Percentiles rank a stretch among this genome's conserved stretches.
phyloP scores from a whole-genome alignment of 805 yeast species.

The Candida lessepsii region DNA sequence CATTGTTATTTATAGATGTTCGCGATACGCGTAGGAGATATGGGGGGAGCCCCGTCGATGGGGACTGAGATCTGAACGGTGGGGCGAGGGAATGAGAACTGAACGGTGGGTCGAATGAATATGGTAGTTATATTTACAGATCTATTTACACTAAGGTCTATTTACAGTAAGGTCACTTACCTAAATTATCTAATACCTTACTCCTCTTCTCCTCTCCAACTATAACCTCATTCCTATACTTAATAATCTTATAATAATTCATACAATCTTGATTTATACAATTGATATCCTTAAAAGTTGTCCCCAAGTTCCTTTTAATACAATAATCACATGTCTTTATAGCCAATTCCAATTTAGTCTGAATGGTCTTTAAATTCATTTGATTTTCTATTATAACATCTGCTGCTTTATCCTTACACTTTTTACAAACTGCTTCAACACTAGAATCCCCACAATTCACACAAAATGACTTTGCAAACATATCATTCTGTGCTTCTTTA shows the following conservation, averaged over 20 bases:
- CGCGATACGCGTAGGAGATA: too few relatives aligned
- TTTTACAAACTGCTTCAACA: slow-evolving; percentile 6
- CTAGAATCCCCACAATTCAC: slow-evolving; percentile 20
- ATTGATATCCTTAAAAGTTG: not conserved
- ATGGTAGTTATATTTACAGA: too few relatives aligned
- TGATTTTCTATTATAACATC: slow-evolving; percentile 5
- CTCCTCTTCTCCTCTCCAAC: not conserved
- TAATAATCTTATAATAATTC: slow-evolving; percentile 13
- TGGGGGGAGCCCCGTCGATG: too few relatives aligned
- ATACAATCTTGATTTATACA: slow-evolving; percentile 16
- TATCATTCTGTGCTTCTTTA: not conserved
- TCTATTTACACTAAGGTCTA: too few relatives aligned
- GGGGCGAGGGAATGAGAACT: too few relatives aligned
- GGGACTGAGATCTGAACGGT: too few relatives aligned
- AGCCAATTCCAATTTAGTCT: not conserved
- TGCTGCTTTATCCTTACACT: slow-evolving; percentile 5
- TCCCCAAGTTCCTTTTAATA: slow-evolving; percentile 3
- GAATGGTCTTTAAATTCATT: slow-evolving; percentile 5
- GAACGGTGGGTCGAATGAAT: too few relatives aligned
- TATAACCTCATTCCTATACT: slow-evolving; percentile 9
- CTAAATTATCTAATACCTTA: not conserved
- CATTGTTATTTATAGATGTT: slow-evolving; percentile 5
- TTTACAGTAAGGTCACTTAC: not conserved
- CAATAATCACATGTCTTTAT: slow-evolving; percentile 11
- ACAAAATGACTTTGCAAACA: slow-evolving; percentile 18